Percentiles rank a stretch among this genome's conserved stretches.
Conservation (phyloP, 768 basidiomycete genomes). For the Trametes cingulata region DNA sequence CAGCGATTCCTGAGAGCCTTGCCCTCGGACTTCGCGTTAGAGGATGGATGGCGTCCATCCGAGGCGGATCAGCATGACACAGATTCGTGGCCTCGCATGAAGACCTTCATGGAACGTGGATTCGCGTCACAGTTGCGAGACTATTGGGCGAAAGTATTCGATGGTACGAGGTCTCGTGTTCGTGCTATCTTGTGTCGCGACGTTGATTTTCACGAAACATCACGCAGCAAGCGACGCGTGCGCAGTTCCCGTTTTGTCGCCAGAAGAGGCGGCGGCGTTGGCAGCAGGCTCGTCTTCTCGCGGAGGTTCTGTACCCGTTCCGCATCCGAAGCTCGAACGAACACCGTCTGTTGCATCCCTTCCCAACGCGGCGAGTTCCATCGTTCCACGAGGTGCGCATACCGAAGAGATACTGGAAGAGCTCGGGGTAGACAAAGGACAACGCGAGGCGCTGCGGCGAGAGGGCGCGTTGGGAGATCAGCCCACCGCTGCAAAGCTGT, state of each 20-base stretch:
- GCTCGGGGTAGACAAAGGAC: slow-evolving; percentile 11
- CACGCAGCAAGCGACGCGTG: slow-evolving; percentile 69
- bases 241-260: slow-evolving; percentile 64
- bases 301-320: slow-evolving; percentile 10
- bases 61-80: slow-evolving; percentile 44
- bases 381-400: slow-evolving; percentile 14
- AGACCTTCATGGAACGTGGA: slow-evolving; percentile 59
- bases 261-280: slow-evolving; percentile 56
- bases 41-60: slow-evolving; percentile 57
- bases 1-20: slow-evolving; percentile 52
- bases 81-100: slow-evolving; percentile 58
- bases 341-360: slow-evolving; percentile 21
- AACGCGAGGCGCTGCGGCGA: slow-evolving; percentile 2
- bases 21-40: slow-evolving; percentile 42
- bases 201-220: neutral
- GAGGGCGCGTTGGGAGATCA: slow-evolving; percentile 16
- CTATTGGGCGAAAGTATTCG: slow-evolving; percentile 68
- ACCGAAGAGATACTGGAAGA: slow-evolving; percentile 24
- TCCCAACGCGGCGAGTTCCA: neutral
- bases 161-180: slow-evolving; percentile 44
- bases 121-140: slow-evolving; percentile 63
- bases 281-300: slow-evolving; percentile 23
- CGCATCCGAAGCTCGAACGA: slow-evolving; percentile 27
- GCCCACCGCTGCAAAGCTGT: slow-evolving; percentile 13
- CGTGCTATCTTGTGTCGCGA: neutral